These are phyloP conservation scores for Solanum paucissectum DNA, from an alignment of 257 asterid species.

Conservation along the genomic window DNA sequence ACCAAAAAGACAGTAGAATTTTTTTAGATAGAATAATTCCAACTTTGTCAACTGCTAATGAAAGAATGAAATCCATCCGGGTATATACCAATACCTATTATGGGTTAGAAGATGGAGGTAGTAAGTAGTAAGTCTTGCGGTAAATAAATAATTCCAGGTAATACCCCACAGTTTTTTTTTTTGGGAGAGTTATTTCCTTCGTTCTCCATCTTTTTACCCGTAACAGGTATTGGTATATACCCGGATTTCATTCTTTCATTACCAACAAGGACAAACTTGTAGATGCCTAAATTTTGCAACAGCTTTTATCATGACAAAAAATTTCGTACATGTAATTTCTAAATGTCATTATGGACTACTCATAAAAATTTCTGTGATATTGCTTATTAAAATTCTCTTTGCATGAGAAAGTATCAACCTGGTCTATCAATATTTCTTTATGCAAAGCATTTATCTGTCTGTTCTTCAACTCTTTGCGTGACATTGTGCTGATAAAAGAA, in stretches of 20 bases:
- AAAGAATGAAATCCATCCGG: not conserved
- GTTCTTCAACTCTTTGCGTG: not conserved
- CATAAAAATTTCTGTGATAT: not conserved
- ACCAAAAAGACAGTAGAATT: not conserved
- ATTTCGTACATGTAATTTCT: not conserved
- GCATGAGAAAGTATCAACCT: not conserved
- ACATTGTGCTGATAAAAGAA: not conserved
- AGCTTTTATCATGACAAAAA: not conserved
- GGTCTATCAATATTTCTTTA: not conserved
- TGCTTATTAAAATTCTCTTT: not conserved
- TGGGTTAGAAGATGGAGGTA: not conserved
- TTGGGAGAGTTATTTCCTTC: not conserved
- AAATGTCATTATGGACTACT: not conserved
- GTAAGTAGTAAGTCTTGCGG: not conserved
- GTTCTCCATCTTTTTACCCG: not conserved
- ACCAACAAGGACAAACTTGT: not conserved
- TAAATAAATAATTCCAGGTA: not conserved
- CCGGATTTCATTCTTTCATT: not conserved
- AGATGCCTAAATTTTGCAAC: not conserved
- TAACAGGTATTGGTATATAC: not conserved
- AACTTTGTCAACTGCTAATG: not conserved
- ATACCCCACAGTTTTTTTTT: not conserved
- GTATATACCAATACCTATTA: not conserved
- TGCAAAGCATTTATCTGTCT: not conserved
- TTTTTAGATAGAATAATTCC: not conserved